Base-by-base conservation (phyloP, 371 early-diverging fungal species). In the Mucor velutinosus region DNA sequence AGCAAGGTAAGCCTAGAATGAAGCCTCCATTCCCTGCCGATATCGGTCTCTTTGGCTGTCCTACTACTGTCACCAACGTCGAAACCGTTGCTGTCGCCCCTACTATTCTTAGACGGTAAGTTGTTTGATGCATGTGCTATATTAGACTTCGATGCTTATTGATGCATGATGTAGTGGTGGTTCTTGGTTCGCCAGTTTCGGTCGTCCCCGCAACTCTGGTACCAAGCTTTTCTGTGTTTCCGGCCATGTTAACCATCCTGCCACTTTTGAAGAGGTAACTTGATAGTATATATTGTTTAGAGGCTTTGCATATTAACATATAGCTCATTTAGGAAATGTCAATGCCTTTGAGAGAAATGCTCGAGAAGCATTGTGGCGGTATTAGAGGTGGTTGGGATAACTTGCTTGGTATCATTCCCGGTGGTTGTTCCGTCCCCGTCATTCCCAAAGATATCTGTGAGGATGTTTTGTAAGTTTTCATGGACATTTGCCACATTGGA, bases 1-100 rank as follows among this genome's bases (percentile, higher is more conserved):
- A 97, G 86, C 95, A 94, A 74, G 98, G 98, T 45, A 98, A 98
- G 89, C 98, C 98, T 30, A 89, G 98, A 73, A 80, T 98, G 74
- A 98, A 98, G 94, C 98, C 98, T 49, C 98, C 98, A 65, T 98
- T 98, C 92, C 98, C 98, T 37, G 98, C 98, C 65, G 97, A 98
- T 77, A 93, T 96, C 21, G 98, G 98, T 74, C 86, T 98, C 57
- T 98, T 98, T 74, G 98, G 98, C 19, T 98, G 98, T 84, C 98
- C 98, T 47, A 97, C 98, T 19, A 98, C 98, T 23, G 98, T 97
- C 53, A 92, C 98, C 51, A 98, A 98, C 73, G 98, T 98, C 57
- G 98, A 98, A 82, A 98, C 98, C 41, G 95, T 98, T 41, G 96
- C 98, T 33, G 98, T 95, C 14, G 97, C 98, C 10, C 98, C 98